These are phyloP conservation scores for Heliamphora exappendiculata DNA, from an alignment of 148 eudicot genomes.

Conservation along the genomic window DNA sequence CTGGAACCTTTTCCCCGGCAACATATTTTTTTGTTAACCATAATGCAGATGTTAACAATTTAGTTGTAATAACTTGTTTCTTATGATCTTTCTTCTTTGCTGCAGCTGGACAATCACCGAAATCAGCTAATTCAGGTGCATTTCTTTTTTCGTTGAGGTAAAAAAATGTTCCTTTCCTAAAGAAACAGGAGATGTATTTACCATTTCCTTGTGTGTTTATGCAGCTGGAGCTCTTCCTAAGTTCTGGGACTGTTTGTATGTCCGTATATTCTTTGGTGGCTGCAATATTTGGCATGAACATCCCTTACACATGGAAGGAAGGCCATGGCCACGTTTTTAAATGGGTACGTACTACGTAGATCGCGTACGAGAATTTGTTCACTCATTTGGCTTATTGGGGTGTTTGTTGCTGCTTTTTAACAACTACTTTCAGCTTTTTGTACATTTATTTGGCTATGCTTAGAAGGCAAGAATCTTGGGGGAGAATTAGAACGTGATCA, in stretches of 20 bases:
- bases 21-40: too few species aligned
- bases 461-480: too few species aligned
- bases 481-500: too few species aligned
- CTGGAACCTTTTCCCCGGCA: background rate
- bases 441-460: too few species aligned
- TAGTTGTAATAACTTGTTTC: background rate
- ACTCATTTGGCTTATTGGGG: background rate
- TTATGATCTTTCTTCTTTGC: conserved; percentile 8
- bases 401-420: too few species aligned
- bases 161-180: too few species aligned
- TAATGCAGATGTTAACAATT: background rate
- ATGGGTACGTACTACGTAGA: conserved; percentile 50
- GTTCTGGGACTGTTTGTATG: conserved; percentile 66
- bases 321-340: conserved; percentile 65
- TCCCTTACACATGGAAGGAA: conserved; percentile 66
- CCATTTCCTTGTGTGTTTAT: background rate
- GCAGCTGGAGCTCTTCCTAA: conserved; percentile 81
- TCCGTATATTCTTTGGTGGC: conserved; percentile 72
- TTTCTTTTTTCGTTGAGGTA: background rate
- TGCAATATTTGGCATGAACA: conserved; percentile 85
- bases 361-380: background rate
- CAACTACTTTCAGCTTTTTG: too few species aligned
- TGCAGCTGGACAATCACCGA: conserved; percentile 84
- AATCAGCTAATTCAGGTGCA: conserved; percentile 85
- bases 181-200: too few species aligned